Base-by-base conservation (phyloP, 2,329 filamentous ascomycete genomes). In the Sclerotinia sclerotiorum region DNA sequence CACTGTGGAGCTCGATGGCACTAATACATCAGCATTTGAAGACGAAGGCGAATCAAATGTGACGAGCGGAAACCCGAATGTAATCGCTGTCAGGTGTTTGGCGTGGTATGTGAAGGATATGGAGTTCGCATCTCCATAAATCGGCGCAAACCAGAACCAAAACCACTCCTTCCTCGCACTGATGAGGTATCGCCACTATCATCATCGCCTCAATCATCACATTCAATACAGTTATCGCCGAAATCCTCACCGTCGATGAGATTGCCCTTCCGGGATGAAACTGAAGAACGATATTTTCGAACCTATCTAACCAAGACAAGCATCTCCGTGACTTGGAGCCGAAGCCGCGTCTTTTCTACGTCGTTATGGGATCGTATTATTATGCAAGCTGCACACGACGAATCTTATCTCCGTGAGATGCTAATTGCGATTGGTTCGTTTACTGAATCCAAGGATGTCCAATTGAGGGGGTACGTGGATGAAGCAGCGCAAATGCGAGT, bases 361-460 rank as follows among this genome's bases (percentile, higher is more conserved):
- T 79, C 82, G 1, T 89, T 90, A 74, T 90, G 88, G 87, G 85
- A 83, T 1, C 81, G 82, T 52, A 82, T 84, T 21, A 86, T 90
- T 7, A 76, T 89, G n/a, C 84, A 86, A 71, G 85, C 87, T 74
- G 88, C 86, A 65, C 85, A 89, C 69, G 80, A 81, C 2, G 85
- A 88, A 72, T 78, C 82, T 11, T 81, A 87, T 55, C 85, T 90
- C 69, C 84, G 84, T 17, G 85, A 89, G 74, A 85, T 87, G 24
- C 85, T 89, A n/a, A 82, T 89, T 29, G 88, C 88, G 5, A 80
- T 90, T 8, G 87, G 87, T 19, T 86, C 87, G 3, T 79, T 90
- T 21, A 52, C 42, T 13, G 60, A 54, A 29, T 68, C 68, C 24
- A 48, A 58, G 51, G 66, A 69, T 27, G 35, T 68, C 17, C 63